Evolutionary conservation across 805 yeast species (phyloP).

Genomic region (Yarrowia bubula): DNA sequence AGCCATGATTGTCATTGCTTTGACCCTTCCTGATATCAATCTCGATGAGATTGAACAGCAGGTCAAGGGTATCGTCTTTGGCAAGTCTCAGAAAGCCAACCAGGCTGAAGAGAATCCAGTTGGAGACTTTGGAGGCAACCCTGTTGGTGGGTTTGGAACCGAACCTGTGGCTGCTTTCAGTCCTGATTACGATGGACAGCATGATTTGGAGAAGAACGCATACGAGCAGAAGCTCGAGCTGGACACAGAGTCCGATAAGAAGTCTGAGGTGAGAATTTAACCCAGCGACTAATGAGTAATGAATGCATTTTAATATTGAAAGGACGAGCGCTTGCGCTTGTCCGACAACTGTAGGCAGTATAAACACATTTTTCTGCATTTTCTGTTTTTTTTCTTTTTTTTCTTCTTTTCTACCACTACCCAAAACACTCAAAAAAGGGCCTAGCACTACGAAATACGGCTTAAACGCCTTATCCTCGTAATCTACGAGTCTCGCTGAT

Average conservation of each 20-base stretch:
- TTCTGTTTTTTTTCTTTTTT: no score
- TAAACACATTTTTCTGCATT: no score
- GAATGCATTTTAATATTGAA: not conserved
- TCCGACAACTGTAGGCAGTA: no score
- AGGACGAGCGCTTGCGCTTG: no score
- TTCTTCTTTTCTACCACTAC: not conserved
- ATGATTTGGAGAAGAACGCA: slow-evolving; percentile 16
- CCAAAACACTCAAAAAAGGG: no score
- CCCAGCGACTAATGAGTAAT: not conserved
- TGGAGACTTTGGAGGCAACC: slow-evolving; percentile 19
- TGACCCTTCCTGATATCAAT: slow-evolving; percentile 23
- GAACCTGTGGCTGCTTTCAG: slow-evolving; percentile 21
- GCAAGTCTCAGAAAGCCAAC: slow-evolving; percentile 8
- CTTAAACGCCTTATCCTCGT: no score
- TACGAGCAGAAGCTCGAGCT: not conserved
- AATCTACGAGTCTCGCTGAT: no score
- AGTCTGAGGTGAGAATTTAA: not conserved
- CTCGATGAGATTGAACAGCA: slow-evolving; percentile 25
- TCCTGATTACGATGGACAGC: slow-evolving; percentile 11
- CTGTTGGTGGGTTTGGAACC: slow-evolving; percentile 3
- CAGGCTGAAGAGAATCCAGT: slow-evolving; percentile 4
- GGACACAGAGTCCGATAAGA: not conserved
- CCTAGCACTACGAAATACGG: no score
- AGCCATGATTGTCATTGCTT: slow-evolving; percentile 26
- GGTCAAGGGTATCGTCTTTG: slow-evolving; percentile 15